Evolutionary conservation across 2,329 filamentous ascomycete genomes (phyloP), one percentile per base, ranked within the genome.

Genomic region (Fusarium udum): DNA sequence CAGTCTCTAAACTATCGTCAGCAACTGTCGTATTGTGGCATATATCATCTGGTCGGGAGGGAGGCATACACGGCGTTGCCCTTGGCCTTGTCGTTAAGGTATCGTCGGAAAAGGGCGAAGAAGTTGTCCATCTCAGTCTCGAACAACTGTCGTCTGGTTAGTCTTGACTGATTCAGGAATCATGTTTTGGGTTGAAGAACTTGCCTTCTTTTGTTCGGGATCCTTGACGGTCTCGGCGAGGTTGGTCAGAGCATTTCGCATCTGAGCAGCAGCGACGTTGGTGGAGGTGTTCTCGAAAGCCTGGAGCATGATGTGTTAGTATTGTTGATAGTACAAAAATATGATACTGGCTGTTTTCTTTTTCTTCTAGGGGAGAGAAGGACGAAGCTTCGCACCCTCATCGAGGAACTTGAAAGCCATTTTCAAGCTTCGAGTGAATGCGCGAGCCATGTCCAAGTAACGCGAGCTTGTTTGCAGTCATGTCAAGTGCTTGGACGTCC

Each of bases 111-210:
- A 72, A 99, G 92, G 70, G 95, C 92, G 83, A 99, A 99, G 89
- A 99, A 99, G 91, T 99, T 99, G 90, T 99, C 96, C 95, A 98
- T 98, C 87, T 99, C 95, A 9, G 95, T 97, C 87, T 98, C 95
- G 84, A 98, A 98, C 76, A 97, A 91, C 93, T 94, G 77, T 77
- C 15, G 16, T 4, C 34, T 61, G 37, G 64, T 76, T 61, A 69
- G 67, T 36, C 58, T 34, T 53, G 22, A 31, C 39, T 28, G 57
- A 26, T n/a, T 15, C 22, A 64, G 28, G n/a, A 26, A 46, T n/a
- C 32, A 39, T 53, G n/a, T 55, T 34, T 24, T n/a, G 22, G 34
- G 32, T 48, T 24, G 18, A n/a, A 28, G 22, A 31, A 77, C 85
- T 79, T 86, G 95, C 95, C 93, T 97, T 95, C 85, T 93, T 94